These are phyloP conservation scores for Saccharomyces hybrid DNA, from an alignment of 1,139 yeast genomes.

Conservation along the genomic window DNA sequence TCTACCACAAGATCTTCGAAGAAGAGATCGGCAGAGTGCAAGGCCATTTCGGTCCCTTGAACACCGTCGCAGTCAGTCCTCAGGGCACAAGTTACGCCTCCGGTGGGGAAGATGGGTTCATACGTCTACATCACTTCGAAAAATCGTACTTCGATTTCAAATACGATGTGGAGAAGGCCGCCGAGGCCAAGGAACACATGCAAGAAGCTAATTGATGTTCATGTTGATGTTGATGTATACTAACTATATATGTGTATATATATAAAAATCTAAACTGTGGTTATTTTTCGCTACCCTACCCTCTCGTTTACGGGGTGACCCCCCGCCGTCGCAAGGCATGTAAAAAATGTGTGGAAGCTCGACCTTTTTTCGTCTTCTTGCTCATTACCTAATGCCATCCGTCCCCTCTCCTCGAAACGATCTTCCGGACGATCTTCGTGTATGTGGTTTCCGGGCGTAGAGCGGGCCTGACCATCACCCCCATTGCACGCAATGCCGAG, in stretches of 20 bases:
- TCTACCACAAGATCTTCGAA: conserved; percentile 87
- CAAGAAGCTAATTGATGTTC: conserved; percentile 13
- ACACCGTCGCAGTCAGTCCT: conserved; percentile 90
- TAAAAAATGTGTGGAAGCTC: too few relatives aligned
- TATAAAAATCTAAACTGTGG: not conserved
- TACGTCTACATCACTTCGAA: conserved; percentile 90
- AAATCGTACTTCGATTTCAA: conserved; percentile 86
- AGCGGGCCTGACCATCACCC: not conserved
- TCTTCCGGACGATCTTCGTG: not conserved
- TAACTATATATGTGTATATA: conserved; percentile 1
- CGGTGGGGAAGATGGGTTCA: conserved; percentile 97
- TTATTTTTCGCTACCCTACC: too few relatives aligned
- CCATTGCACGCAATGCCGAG: not conserved
- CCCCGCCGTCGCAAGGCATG: too few relatives aligned
- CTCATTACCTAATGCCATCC: too few relatives aligned
- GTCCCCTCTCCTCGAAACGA: not conserved
- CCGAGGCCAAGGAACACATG: conserved; percentile 36
- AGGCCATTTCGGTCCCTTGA: conserved; percentile 98
- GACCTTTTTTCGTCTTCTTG: too few relatives aligned
- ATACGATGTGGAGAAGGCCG: conserved; percentile 85
- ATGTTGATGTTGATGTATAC: conserved; percentile 4
- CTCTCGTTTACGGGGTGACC: not conserved
- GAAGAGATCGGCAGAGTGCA: conserved; percentile 95
- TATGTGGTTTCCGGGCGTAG: not conserved
- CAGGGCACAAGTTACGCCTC: conserved; percentile 88